Evolutionary conservation across 441 rosid genomes (phyloP).

Genomic region (Geranium incanum): DNA sequence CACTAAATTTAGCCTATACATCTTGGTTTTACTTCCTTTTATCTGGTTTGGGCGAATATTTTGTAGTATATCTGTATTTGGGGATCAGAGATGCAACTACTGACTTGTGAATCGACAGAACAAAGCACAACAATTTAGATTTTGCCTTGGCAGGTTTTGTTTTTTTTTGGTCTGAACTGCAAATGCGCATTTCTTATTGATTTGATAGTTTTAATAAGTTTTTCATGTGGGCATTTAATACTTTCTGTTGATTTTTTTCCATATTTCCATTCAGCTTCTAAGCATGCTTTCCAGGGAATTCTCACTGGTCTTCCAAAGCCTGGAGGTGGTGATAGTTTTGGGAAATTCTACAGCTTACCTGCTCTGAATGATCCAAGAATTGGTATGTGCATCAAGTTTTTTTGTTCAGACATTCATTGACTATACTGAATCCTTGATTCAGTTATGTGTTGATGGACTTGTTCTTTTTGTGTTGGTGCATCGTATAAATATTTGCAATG

Average conservation of each 20-base stretch:
- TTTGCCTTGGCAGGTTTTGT: neutral
- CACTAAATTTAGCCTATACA: neutral
- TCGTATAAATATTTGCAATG: neutral
- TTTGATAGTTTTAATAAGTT: neutral
- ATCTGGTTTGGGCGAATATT: neutral
- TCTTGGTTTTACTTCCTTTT: neutral
- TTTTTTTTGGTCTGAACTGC: neutral
- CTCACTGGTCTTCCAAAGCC: conserved; percentile 44
- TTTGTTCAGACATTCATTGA: neutral
- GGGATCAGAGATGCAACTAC: neutral
- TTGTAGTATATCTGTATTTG: neutral
- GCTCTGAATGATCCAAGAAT: conserved; percentile 49
- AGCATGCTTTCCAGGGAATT: conserved; percentile 41
- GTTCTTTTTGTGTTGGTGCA: neutral
- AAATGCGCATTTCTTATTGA: neutral
- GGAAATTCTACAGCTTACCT: conserved; percentile 40
- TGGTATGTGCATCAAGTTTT: conserved; percentile 24
- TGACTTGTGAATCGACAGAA: neutral
- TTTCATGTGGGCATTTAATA: neutral
- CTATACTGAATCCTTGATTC: neutral
- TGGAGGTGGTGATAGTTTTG: conserved; percentile 37
- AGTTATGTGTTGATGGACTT: neutral
- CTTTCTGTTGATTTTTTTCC: neutral
- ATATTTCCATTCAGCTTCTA: conserved; percentile 32
- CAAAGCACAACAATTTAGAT: neutral